These are phyloP conservation scores for Lactarius sanguifluus DNA, from an alignment of 768 basidiomycete species.

Conservation along the genomic window DNA sequence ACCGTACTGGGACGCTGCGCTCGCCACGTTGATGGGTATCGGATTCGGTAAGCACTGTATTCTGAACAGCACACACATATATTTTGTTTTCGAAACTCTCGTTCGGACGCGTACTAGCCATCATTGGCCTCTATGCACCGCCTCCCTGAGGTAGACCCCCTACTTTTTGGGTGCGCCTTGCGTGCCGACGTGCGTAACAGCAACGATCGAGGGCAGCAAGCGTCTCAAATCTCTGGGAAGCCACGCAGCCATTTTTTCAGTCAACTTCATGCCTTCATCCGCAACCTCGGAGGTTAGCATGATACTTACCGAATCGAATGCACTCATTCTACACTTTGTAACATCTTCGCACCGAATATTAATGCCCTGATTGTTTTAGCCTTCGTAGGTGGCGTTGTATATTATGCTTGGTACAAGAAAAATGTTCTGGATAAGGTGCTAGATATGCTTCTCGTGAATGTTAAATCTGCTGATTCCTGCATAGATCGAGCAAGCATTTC, in stretches of 20 bases:
- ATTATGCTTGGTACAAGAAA: conserved; percentile 78
- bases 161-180: neutral
- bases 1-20: conserved; percentile 19
- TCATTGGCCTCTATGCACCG: neutral
- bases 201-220: neutral
- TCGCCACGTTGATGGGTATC: conserved; percentile 28
- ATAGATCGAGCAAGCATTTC: conserved; percentile 78
- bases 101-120: neutral
- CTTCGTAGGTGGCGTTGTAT: conserved; percentile 69
- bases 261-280: neutral
- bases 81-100: neutral
- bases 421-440: conserved; percentile 75
- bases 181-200: neutral
- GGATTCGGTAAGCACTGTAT: conserved; percentile 30
- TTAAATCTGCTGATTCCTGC: neutral
- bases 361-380: conserved; percentile 38
- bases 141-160: neutral
- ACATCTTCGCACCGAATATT: neutral
- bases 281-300: neutral
- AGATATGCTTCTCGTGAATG: neutral
- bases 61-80: neutral
- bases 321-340: neutral
- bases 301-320: neutral
- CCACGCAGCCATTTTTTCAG: neutral
- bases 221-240: neutral